Evolutionary conservation across 1,284 basidiomycete species (phyloP), one percentile per base, ranked within the genome.

Genomic region (Baeospora myosura): DNA sequence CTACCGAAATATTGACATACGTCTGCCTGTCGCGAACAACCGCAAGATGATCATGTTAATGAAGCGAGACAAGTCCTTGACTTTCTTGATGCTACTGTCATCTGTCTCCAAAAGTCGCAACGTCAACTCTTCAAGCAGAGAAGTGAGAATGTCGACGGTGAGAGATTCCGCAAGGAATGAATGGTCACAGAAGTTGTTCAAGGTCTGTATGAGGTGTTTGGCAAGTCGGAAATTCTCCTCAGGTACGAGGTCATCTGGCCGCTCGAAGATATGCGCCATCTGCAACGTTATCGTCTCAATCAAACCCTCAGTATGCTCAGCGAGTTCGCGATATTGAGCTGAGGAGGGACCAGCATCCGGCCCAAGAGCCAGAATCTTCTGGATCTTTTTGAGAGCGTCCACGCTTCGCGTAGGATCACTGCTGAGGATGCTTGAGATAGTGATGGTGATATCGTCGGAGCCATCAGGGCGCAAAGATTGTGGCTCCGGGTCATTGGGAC

Each of bases 21-120:
- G 76, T 51, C 92, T 76, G 23, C 89, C 88, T 11, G 92, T 93
- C 24, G 91, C 87, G 64, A 99, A 95, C 40, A 95, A 65, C 22
- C 94, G 82, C 41, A 98, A 72, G 45, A 98, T 88, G 45, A 98
- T 94, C 83, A 97, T 95, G 64, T 98, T 98, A 64, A 98, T 91
- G 62, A 96, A 97, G 45, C 91, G 82, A 16, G 93, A 93, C 51
- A 96, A 60, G 61, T 96, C 87, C 61, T 92, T 88, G 44, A 91
- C 74, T 52, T 86, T 79, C 56, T 72, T 76, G 41, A 83, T 69
- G 16, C 65, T 62, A 49, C 80, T 88, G 52, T 93, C 90, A 53
- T 96, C 92, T 32, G 93, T 93, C 57, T 95, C 88, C 31, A 96
- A 74, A 26, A 98, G 72, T 18, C 94, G 81, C 42, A 90, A 65